Evolutionary conservation across 257 asterid species (phyloP), one percentile per base, ranked within the genome.

Genomic region (Perilla frutescens): DNA sequence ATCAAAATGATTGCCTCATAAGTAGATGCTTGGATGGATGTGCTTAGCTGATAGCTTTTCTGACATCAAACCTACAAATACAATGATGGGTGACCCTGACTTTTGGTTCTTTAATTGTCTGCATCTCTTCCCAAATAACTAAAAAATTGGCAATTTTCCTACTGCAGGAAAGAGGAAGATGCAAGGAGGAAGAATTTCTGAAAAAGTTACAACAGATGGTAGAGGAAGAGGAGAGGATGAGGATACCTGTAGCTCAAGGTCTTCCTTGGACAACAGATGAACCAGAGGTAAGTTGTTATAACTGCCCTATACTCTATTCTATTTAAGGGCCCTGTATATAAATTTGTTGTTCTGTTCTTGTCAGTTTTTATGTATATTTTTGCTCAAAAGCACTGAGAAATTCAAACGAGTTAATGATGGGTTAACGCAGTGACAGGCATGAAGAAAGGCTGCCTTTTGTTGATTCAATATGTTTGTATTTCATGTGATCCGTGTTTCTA

Each of bases 191-290:
- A 83, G 97, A 90, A 75, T 87, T 92, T 67, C 31, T 82, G 73
- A 90, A 85, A 75, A 92, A 87, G 84, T 79, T 95, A 62, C 90
- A 88, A 71, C 84, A 90, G 58, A 85, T 79, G 89, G 62, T 76
- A 76, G 96, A 89, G 76, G 96, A 90, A 78, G 96, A 92, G 79
- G 96, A 92, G 85, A 95, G 82, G 78, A 77, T 66, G 85, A 75
- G 96, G 83, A 82, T 89, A 83, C 97, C 96, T 59, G 29, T 92
- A 62, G 98, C 99, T 36, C 98, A 89, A 77, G 98, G 97, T 78
- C 97, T 95, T 79, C 99, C 99, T 20, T 90, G 94, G 96, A 95
- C 97, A 62, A 92, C 97, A 26, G 99, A 90, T 55, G 96, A 95
- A 82, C 99, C 99, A 44, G 97, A 90, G 96, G 99, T 95, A 84